Evolutionary conservation across 441 rosid species (phyloP).

Genomic region (Kokia cookei): DNA sequence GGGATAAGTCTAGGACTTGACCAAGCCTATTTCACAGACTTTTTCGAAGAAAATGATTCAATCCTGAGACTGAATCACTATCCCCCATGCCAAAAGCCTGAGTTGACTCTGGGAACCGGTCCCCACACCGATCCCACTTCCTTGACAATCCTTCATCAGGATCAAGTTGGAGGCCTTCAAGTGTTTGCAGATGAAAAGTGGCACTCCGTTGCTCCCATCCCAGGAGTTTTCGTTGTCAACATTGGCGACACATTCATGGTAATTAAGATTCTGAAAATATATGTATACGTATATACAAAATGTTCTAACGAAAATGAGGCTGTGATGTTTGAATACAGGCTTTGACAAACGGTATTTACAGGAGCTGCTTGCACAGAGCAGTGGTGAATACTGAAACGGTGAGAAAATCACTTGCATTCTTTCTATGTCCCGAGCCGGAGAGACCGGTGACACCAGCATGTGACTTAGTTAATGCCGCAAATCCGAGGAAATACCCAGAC

Average conservation of each 20-base stretch:
- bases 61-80: slow-evolving; percentile 48
- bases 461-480: slow-evolving; percentile 14
- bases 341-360: slow-evolving; percentile 50
- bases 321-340: slow-evolving; percentile 27
- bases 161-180: slow-evolving; percentile 53
- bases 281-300: background rate
- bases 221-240: slow-evolving; percentile 43
- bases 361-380: slow-evolving; percentile 63
- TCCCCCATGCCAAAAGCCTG: slow-evolving; percentile 46
- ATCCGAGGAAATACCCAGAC: slow-evolving; percentile 45
- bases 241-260: slow-evolving; percentile 67
- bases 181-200: slow-evolving; percentile 44
- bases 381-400: slow-evolving; percentile 37
- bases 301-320: background rate
- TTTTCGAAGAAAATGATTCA: slow-evolving; percentile 43
- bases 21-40: slow-evolving; percentile 29
- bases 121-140: slow-evolving; percentile 64
- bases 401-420: slow-evolving; percentile 52
- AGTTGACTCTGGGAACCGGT: slow-evolving; percentile 53
- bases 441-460: slow-evolving; percentile 43
- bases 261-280: background rate
- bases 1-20: slow-evolving; percentile 47
- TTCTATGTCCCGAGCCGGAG: slow-evolving; percentile 40
- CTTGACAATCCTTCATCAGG: slow-evolving; percentile 63
- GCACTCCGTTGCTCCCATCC: slow-evolving; percentile 39